Percentiles rank a stretch among this genome's conserved stretches.
phyloP scores from a whole-genome alignment of 129 eudicot genomes.

The Flaveria sonorensis region DNA sequence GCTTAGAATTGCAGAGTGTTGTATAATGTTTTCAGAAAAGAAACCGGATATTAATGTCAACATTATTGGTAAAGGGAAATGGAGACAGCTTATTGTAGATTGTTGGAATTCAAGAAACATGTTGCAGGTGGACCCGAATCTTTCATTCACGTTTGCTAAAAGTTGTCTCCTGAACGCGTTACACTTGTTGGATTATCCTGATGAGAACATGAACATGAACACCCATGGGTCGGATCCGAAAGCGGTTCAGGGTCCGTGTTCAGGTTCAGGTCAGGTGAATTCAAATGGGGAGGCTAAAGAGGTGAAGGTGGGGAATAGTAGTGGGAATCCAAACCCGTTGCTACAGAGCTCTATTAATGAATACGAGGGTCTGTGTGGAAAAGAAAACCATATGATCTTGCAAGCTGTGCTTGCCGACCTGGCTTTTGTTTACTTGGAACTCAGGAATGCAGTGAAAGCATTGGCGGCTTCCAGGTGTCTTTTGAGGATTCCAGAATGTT shows the following conservation, averaged over 20 bases:
- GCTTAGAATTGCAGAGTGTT: slow-evolving; percentile 93
- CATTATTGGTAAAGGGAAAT: slow-evolving; percentile 79
- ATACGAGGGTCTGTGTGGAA: slow-evolving; percentile 52
- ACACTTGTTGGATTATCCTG: slow-evolving; percentile 49
- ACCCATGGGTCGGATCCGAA: slow-evolving; percentile 35
- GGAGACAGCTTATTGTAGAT: slow-evolving; percentile 69
- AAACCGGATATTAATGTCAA: slow-evolving; percentile 49
- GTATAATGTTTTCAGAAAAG: slow-evolving; percentile 69
- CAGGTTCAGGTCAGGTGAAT: slow-evolving; percentile 41
- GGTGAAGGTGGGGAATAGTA: slow-evolving; percentile 55
- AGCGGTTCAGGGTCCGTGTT: slow-evolving; percentile 27
- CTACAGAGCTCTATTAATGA: slow-evolving; percentile 50
- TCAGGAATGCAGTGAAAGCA: slow-evolving; percentile 70
- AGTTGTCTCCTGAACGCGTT: slow-evolving; percentile 76
- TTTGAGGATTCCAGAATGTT: slow-evolving; percentile 64
- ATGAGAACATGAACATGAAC: slow-evolving; percentile 30
- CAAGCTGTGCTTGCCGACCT: slow-evolving; percentile 75
- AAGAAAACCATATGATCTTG: slow-evolving; percentile 62
- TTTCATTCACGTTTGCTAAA: slow-evolving; percentile 68
- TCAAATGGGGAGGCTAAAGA: slow-evolving; percentile 81
- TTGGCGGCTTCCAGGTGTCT: slow-evolving; percentile 68
- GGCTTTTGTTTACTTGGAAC: slow-evolving; percentile 77
- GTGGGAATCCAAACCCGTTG: slow-evolving; percentile 40
- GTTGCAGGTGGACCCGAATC: slow-evolving; percentile 42
- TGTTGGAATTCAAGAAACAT: slow-evolving; percentile 39